Evolutionary conservation across 2,329 filamentous ascomycete genomes (phyloP).

Genomic region (Pseudogymnoascus sp.): DNA sequence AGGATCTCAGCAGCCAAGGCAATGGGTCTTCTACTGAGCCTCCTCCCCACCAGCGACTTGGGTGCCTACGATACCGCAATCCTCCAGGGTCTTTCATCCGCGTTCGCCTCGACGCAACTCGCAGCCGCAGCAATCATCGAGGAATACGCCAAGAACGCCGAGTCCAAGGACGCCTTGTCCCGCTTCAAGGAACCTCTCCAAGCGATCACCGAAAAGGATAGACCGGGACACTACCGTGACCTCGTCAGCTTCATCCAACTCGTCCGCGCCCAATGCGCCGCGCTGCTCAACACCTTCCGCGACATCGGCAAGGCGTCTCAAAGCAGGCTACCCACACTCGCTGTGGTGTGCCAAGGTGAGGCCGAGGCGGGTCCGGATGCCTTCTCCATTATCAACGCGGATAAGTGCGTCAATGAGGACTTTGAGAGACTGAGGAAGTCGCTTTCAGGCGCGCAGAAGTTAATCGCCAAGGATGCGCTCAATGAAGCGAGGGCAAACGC

Average conservation of each 20-base stretch:
- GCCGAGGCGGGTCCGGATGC: constrained; percentile 83
- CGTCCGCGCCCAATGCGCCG: constrained; percentile 82
- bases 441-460: constrained; percentile 79
- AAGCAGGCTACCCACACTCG: constrained; percentile 67
- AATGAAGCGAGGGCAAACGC: constrained; percentile 68
- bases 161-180: constrained; percentile 41
- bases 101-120: constrained; percentile 79
- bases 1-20: constrained; percentile 81
- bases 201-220: constrained; percentile 70
- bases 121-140: constrained; percentile 77
- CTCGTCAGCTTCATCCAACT: constrained; percentile 84
- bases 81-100: constrained; percentile 58
- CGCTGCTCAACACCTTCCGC: constrained; percentile 82
- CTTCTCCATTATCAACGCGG: constrained; percentile 80
- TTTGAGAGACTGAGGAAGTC: constrained; percentile 81
- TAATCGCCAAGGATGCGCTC: constrained; percentile 73
- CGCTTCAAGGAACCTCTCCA: constrained; percentile 60
- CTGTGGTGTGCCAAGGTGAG: constrained; percentile 90
- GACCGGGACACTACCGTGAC: constrained; percentile 78
- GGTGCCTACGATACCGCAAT: constrained; percentile 58
- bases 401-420: constrained; percentile 77
- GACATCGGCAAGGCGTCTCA: constrained; percentile 78
- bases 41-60: constrained; percentile 57
- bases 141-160: constrained; percentile 66
- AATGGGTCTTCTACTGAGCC: constrained; percentile 73